Evolutionary conservation across 352 stramenopile genomes (phyloP), one percentile per base, ranked within the genome.

Genomic region (Pythium pyrilobum): DNA sequence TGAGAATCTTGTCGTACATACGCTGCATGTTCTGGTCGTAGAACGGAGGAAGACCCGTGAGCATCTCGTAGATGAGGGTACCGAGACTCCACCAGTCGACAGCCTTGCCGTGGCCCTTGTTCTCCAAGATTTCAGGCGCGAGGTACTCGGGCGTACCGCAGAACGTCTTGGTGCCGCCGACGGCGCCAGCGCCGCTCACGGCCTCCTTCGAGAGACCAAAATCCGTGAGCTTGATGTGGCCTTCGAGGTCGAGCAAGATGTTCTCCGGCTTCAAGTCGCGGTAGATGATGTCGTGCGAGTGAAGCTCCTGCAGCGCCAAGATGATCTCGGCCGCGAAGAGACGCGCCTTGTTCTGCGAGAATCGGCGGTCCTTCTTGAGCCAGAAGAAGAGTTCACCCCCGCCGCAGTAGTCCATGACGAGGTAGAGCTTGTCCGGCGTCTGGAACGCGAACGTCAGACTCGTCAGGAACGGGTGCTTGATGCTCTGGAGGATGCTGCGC

Each of bases 191-290:
- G 39, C 89, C 84, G 7, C 80, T 89, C 13, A 97, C 86, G 9
- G 85, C 88, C 48, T 97, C 85, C 70, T 97, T 98, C 44, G 80
- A 95, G n/a, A 98, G 83, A 53, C 91, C 95, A 61, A 98, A 98
- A 68, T 98, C 91, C 20, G 95, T 97, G 25, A 98, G 70, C 39
- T 89, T 86, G 49, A 98, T 87, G 76, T 98, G 94, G 39, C 92
- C 94, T 50, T 97, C 88, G 24, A 92, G 71, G 60, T 98, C 95
- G 29, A 98, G 71, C 48, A 97, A 72, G 37, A 98, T 92, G 72
- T 98, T 98, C 65, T 98, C 93, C 2, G 95, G 95, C 76, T 98
- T 98, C 34, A 98, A 76, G 66, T 98, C 95, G 71, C 91, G 81
- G 77, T 98, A 98, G 32, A 98, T 96, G 63, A 98, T 97, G 70